phyloP scores from a whole-genome alignment of 768 basidiomycete species.

The Zangia roseola region DNA sequence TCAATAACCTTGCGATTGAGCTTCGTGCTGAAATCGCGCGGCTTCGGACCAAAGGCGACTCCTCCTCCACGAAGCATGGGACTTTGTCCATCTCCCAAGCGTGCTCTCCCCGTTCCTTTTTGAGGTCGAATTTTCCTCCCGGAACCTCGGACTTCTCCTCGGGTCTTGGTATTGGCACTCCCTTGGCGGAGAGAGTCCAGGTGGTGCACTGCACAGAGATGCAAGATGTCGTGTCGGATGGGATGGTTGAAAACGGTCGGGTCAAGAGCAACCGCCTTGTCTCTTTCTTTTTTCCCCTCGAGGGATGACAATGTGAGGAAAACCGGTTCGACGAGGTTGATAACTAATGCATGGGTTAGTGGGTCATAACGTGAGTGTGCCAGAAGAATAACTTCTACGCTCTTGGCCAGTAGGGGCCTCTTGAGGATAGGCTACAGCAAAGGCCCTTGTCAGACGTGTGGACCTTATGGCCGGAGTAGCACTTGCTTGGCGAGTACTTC shows the following conservation, averaged over 20 bases:
- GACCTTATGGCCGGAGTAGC: background rate
- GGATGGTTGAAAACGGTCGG: conserved; percentile 87
- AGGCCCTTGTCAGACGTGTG: conserved; percentile 4
- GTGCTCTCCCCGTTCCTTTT: conserved; percentile 88
- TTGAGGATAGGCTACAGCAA: conserved; percentile 8
- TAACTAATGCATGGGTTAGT: conserved; percentile 29
- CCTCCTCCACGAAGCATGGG: conserved; percentile 92
- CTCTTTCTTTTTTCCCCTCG: conserved; percentile 39
- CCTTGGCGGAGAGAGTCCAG: conserved; percentile 90
- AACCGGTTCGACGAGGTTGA: conserved; percentile 45
- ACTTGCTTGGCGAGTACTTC: conserved; percentile 13
- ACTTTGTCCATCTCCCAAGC: conserved; percentile 84
- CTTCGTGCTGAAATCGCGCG: conserved; percentile 88
- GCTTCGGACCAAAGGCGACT: conserved; percentile 87
- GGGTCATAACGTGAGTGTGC: conserved; percentile 2
- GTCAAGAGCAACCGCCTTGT: conserved; percentile 61
- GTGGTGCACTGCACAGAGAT: conserved; percentile 87
- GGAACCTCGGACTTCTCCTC: conserved; percentile 86
- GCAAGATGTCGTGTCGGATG: conserved; percentile 88
- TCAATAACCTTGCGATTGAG: conserved; percentile 90
- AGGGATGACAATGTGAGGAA: conserved; percentile 63
- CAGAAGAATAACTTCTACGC: conserved; percentile 17
- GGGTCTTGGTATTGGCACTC: conserved; percentile 87
- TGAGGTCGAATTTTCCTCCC: conserved; percentile 87
- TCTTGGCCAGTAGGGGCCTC: background rate